Percentiles rank a stretch among this genome's conserved stretches.
Evolutionary conservation across 345 rosid species (phyloP).

Genomic region (Bruguiera parviflora): DNA sequence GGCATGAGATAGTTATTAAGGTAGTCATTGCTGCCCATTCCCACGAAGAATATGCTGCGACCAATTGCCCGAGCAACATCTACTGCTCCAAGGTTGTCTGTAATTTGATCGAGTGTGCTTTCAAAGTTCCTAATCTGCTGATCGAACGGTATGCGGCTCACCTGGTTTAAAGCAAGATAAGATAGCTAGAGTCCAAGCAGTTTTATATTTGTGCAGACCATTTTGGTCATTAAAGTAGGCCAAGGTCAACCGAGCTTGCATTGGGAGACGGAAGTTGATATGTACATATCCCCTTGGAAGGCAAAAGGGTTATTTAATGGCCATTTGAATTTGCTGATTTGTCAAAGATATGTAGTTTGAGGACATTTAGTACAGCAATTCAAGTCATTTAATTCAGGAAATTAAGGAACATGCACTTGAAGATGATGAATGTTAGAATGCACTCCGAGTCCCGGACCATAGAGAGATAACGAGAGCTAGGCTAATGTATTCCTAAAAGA

Average conservation of each 20-base stretch:
- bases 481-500: no score
- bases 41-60: conserved; percentile 69
- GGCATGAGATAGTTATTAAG: conserved; percentile 96
- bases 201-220: not conserved
- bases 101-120: conserved; percentile 65
- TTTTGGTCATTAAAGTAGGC: not conserved
- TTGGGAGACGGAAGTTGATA: not conserved
- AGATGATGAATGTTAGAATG: not conserved
- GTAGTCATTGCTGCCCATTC: conserved; percentile 99
- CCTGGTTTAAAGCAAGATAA: conserved; percentile 34
- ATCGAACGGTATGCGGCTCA: conserved; percentile 85
- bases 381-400: no score
- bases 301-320: not conserved
- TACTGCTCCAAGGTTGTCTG: conserved; percentile 52
- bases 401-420: not conserved
- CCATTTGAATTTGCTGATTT: not conserved
- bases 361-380: not conserved
- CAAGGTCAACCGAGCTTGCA: not conserved
- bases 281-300: not conserved
- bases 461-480: not conserved
- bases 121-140: conserved; percentile 78
- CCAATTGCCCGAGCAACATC: conserved; percentile 47
- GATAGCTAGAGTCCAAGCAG: no score
- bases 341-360: not conserved
- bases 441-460: not conserved